Conservation (phyloP, 176 grass and related monocot genomes). For the Aegilops longissima region DNA sequence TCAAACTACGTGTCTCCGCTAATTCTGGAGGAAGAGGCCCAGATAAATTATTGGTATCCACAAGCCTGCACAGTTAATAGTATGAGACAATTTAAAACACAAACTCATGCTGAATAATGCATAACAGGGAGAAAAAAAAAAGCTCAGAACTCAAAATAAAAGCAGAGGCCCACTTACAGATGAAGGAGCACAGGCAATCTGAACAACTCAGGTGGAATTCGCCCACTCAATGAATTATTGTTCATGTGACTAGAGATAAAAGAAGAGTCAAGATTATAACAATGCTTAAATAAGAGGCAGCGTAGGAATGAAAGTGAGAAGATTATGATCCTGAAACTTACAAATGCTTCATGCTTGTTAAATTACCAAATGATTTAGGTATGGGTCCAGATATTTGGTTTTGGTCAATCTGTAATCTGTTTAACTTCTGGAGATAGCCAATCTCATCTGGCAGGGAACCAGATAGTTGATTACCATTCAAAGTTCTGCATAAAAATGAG, state of each 20-base stretch:
- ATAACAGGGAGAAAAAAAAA: slow-evolving; percentile 5
- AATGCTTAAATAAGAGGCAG: slow-evolving; percentile 16
- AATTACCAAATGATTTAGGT: slow-evolving; percentile 86
- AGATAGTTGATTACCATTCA: slow-evolving; percentile 82
- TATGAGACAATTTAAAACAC: slow-evolving; percentile 10
- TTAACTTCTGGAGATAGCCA: slow-evolving; percentile 59
- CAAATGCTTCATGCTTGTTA: slow-evolving; percentile 70
- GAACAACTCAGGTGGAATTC: slow-evolving; percentile 77
- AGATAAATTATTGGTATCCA: slow-evolving; percentile 94
- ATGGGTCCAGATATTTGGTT: slow-evolving; percentile 86
- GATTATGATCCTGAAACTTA: slow-evolving; percentile 51
- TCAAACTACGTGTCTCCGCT: slow-evolving; percentile 30
- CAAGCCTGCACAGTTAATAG: slow-evolving; percentile 63
- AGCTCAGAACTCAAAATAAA: slow-evolving; percentile 19
- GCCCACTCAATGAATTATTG: slow-evolving; percentile 95
- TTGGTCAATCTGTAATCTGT: slow-evolving; percentile 85
- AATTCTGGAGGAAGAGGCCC: slow-evolving; percentile 79
- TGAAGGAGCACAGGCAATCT: slow-evolving; percentile 55
- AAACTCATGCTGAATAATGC: not conserved
- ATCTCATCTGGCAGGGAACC: slow-evolving; percentile 88
- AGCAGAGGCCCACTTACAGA: slow-evolving; percentile 56
- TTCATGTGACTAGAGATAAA: slow-evolving; percentile 82
- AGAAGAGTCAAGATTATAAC: slow-evolving; percentile 8
- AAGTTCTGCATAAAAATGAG: slow-evolving; percentile 53
- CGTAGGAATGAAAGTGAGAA: not conserved